Evolutionary conservation across 805 yeast genomes (phyloP), one percentile per base, ranked within the genome.

Genomic region (Candida easanensis): DNA sequence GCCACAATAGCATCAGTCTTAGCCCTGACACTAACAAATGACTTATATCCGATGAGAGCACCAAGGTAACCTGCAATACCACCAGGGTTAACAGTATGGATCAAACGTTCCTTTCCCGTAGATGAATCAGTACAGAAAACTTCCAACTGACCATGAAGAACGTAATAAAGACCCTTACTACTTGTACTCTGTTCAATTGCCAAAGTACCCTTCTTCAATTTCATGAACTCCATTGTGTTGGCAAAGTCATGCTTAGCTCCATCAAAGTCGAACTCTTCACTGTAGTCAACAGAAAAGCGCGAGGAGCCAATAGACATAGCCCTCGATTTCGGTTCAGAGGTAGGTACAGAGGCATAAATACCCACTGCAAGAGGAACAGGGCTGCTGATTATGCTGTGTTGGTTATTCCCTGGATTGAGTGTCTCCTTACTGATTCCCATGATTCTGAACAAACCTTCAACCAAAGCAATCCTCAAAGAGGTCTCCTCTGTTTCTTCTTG

Each of bases 11-110:
- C 72, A 37, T 78, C 80, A 0, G 77, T 64, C 3, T 76, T 70
- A 0, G 96, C 85, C 32, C 65, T 72, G 5, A 90, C 76, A 17
- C 80, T 77, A 3, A 83, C 89, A 53, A 88, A 78, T 0, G 97
- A 87, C 45, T 81, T 78, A 49, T 84, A 79, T 0, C 96, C 93
- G 9, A 89, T 74, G 14, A 90, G 62, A 0, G 95, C 76, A 4
- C 95, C 88, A 36, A 91, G 61, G 57, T 87, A 91, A 0, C 98
- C 98, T 0, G 91, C 95, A 14, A 91, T 62, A 4, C 93, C 93
- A 6, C 97, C 97, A 2, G 82, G 70, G 14, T 73, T 65, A 2
- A 88, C 80, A 0, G 80, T 73, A 52, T 81, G 82, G 2, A 87
- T 52, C 22, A 63, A 61, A 30, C 70, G 73, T 30, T 70, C 72